These are phyloP conservation scores for Globisporangium irregulare DNA, from an alignment of 352 stramenopile genomes.

Conservation along the genomic window DNA sequence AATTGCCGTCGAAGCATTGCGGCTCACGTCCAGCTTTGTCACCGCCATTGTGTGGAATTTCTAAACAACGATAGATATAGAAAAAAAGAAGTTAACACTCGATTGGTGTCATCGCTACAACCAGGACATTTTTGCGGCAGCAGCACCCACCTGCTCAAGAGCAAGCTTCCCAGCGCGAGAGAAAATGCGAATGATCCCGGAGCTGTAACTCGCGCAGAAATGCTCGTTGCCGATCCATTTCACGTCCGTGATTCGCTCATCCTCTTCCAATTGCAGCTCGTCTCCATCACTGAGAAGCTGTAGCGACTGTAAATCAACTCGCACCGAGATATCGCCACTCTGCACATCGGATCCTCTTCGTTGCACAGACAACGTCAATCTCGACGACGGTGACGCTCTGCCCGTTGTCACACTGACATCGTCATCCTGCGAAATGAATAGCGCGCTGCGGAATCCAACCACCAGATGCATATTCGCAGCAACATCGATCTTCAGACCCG, in stretches of 20 bases:
- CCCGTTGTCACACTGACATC: slow-evolving; percentile 23
- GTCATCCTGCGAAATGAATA: slow-evolving; percentile 30
- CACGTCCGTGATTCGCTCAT: slow-evolving; percentile 52
- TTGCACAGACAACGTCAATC: slow-evolving; percentile 6
- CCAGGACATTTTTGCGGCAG: neutral
- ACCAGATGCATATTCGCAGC: slow-evolving; percentile 43
- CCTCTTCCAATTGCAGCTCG: slow-evolving; percentile 33
- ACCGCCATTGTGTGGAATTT: slow-evolving; percentile 48
- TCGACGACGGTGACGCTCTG: neutral
- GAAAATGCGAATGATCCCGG: slow-evolving; percentile 62
- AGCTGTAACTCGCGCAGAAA: slow-evolving; percentile 55
- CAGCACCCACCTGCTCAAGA: slow-evolving; percentile 42
- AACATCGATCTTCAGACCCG: slow-evolving; percentile 49
- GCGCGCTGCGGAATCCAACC: slow-evolving; percentile 32
- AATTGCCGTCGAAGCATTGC: slow-evolving; percentile 30
- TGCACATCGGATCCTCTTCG: neutral
- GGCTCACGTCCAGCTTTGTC: slow-evolving; percentile 52
- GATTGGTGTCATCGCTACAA: neutral
- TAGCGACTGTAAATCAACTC: slow-evolving; percentile 18
- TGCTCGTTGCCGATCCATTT: slow-evolving; percentile 65
- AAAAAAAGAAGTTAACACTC: too few species aligned
- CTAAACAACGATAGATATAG: slow-evolving; percentile 12
- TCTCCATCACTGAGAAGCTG: slow-evolving; percentile 30
- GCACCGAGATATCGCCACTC: neutral
- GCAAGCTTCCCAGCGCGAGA: slow-evolving; percentile 40